Evolutionary conservation across 768 basidiomycete genomes (phyloP).

Genomic region (Rhizopogon vinicolor): DNA sequence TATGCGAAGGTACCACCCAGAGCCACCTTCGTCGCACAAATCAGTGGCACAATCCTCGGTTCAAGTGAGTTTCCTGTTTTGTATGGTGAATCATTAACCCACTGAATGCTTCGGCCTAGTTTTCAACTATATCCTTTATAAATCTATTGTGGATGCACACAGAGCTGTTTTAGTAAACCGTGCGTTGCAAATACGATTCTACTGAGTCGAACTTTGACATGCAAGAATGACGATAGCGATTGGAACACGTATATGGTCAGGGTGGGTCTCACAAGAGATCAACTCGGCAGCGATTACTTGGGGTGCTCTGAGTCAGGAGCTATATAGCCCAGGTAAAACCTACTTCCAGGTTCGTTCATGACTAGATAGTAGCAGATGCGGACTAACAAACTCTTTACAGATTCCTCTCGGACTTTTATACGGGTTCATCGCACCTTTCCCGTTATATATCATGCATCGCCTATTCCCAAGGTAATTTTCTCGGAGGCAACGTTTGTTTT

Average conservation of each 20-base stretch:
- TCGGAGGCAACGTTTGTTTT: not conserved
- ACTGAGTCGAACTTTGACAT: not conserved
- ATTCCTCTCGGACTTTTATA: slow-evolving; percentile 23
- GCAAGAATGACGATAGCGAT: slow-evolving; percentile 5
- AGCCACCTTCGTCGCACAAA: slow-evolving; percentile 42
- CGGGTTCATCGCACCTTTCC: slow-evolving; percentile 27
- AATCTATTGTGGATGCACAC: slow-evolving; percentile 11
- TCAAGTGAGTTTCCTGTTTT: slow-evolving; percentile 30
- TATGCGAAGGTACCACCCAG: slow-evolving; percentile 51
- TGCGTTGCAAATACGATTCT: not conserved
- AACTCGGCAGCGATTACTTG: slow-evolving; percentile 53
- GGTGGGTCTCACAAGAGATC: slow-evolving; percentile 46
- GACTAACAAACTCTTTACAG: not conserved
- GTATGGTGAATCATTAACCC: not conserved
- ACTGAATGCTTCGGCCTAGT: slow-evolving; percentile 1
- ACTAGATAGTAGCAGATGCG: slow-evolving; percentile 4
- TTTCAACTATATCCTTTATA: slow-evolving; percentile 18
- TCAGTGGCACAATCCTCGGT: slow-evolving; percentile 46
- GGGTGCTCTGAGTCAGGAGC: slow-evolving; percentile 49
- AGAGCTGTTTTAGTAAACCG: slow-evolving; percentile 8
- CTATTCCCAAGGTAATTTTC: slow-evolving; percentile 14
- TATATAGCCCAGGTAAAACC: slow-evolving; percentile 44
- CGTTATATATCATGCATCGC: slow-evolving; percentile 19
- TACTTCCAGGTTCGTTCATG: slow-evolving; percentile 36
- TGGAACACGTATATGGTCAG: slow-evolving; percentile 12